phyloP scores from a whole-genome alignment of 2,329 filamentous ascomycete species.

The Fusarium sulawesiense region DNA sequence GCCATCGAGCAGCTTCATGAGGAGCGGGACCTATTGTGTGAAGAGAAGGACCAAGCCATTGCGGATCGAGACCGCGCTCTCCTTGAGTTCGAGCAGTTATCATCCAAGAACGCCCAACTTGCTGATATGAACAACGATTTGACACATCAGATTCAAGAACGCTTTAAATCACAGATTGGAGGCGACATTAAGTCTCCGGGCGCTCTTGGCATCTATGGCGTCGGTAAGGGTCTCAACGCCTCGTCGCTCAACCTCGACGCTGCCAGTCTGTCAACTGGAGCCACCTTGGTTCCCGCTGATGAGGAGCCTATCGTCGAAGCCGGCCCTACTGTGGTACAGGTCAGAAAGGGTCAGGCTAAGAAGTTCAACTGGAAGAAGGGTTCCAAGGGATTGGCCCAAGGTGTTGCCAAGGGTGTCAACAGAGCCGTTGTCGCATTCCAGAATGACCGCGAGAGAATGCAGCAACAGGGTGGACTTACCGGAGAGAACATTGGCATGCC shows the following conservation, averaged over 20 bases:
- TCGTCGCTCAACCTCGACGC: slow-evolving; percentile 64
- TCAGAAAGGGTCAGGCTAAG: slow-evolving; percentile 91
- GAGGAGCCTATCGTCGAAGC: slow-evolving; percentile 76
- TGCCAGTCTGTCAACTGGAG: slow-evolving; percentile 65
- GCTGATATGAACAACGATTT: slow-evolving; percentile 96
- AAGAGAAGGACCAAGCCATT: slow-evolving; percentile 85
- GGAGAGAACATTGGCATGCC: slow-evolving; percentile 75
- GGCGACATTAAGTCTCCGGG: slow-evolving; percentile 62
- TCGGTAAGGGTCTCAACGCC: slow-evolving; percentile 62
- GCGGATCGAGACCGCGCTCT: slow-evolving; percentile 92
- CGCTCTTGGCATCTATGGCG: slow-evolving; percentile 68
- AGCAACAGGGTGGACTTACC: slow-evolving; percentile 64
- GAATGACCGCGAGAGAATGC: slow-evolving; percentile 66
- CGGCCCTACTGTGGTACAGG: slow-evolving; percentile 93
- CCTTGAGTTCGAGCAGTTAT: slow-evolving; percentile 94
- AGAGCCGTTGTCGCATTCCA: slow-evolving; percentile 84
- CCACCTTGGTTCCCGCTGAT: slow-evolving; percentile 70
- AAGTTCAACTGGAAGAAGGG: slow-evolving; percentile 99
- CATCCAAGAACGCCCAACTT: slow-evolving; percentile 92
- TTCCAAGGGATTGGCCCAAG: slow-evolving; percentile 91
- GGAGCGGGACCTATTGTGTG: slow-evolving; percentile 83
- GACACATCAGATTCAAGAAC: slow-evolving; percentile 91
- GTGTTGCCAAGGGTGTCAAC: slow-evolving; percentile 93
- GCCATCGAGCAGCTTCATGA: slow-evolving; percentile 70
- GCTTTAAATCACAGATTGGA: slow-evolving; percentile 83